Conservation (phyloP, 1,284 basidiomycete species). For the Apiotrichum domesticum region DNA sequence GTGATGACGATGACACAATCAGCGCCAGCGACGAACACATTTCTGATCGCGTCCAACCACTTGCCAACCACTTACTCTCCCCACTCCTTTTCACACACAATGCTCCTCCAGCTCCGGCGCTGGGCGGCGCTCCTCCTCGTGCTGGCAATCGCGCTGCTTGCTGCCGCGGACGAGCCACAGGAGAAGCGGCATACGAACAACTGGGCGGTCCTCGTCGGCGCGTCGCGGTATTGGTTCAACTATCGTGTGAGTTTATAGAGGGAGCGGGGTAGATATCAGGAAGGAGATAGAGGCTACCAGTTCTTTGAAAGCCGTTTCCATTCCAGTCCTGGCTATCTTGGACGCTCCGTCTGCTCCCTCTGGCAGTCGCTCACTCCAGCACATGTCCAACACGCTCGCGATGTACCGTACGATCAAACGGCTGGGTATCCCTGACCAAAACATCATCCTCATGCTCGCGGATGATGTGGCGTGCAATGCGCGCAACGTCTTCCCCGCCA, state of each 20-base stretch:
- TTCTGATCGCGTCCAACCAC: too few relatives aligned
- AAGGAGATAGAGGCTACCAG: too few relatives aligned
- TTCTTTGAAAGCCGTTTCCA: too few relatives aligned
- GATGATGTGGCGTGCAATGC: conserved; percentile 94
- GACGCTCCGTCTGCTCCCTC: too few relatives aligned
- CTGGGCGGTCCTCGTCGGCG: conserved; percentile 94
- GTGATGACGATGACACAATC: too few relatives aligned
- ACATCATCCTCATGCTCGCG: conserved; percentile 98
- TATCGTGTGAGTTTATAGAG: conserved; percentile 65
- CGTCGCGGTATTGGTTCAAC: conserved; percentile 97
- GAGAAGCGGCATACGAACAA: conserved; percentile 74
- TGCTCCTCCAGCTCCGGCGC: background rate
- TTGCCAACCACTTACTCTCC: background rate
- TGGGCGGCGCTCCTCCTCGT: background rate
- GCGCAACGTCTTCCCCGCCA: conserved; percentile 85
- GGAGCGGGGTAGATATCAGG: too few relatives aligned
- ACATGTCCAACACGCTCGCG: conserved; percentile 95
- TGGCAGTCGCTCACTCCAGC: conserved; percentile 51
- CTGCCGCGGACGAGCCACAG: conserved; percentile 34
- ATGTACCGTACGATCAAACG: conserved; percentile 99
- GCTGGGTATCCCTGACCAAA: conserved; percentile 93
- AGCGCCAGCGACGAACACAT: too few relatives aligned
- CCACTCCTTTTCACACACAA: background rate
- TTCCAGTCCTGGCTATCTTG: too few relatives aligned
- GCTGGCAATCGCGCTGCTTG: conserved; percentile 47